These are phyloP conservation scores for Puccinia hordei DNA, from an alignment of 1,284 basidiomycete genomes.

Conservation along the genomic window DNA sequence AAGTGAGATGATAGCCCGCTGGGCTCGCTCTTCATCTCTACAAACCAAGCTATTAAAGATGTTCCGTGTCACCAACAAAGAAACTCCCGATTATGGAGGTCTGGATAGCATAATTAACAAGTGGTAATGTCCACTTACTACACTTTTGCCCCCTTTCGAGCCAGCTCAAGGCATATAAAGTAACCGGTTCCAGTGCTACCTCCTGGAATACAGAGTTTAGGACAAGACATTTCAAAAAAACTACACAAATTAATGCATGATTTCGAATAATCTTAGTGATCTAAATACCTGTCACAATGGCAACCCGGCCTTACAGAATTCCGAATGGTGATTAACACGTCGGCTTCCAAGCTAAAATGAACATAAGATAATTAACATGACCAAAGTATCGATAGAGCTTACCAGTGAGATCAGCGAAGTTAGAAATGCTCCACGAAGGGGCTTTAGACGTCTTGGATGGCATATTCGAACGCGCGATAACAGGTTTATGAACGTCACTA, in stretches of 20 bases:
- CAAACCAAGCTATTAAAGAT: conserved; percentile 24
- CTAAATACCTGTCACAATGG: conserved; percentile 40
- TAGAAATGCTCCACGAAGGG: conserved; percentile 1
- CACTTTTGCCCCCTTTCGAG: conserved; percentile 42
- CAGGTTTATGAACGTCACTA: too few relatives aligned
- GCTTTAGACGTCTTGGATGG: neutral
- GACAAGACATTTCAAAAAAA: neutral
- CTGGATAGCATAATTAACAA: neutral
- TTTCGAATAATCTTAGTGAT: neutral
- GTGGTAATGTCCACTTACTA: conserved; percentile 7
- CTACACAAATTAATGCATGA: neutral
- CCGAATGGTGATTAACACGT: neutral
- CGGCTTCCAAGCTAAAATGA: neutral
- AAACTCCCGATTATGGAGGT: neutral
- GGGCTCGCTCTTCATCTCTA: conserved; percentile 23
- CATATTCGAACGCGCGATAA: neutral
- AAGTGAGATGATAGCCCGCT: conserved; percentile 31
- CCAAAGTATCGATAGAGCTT: neutral
- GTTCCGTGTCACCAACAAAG: neutral
- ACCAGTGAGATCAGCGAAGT: conserved; percentile 21
- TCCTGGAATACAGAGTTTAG: conserved; percentile 11
- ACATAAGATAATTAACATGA: neutral
- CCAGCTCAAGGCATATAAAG: conserved; percentile 27
- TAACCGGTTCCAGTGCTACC: conserved; percentile 40
- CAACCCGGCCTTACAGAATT: conserved; percentile 20